These are phyloP conservation scores for Zea luxurians DNA, from an alignment of 176 grass and related monocot genomes.

Conservation along the genomic window DNA sequence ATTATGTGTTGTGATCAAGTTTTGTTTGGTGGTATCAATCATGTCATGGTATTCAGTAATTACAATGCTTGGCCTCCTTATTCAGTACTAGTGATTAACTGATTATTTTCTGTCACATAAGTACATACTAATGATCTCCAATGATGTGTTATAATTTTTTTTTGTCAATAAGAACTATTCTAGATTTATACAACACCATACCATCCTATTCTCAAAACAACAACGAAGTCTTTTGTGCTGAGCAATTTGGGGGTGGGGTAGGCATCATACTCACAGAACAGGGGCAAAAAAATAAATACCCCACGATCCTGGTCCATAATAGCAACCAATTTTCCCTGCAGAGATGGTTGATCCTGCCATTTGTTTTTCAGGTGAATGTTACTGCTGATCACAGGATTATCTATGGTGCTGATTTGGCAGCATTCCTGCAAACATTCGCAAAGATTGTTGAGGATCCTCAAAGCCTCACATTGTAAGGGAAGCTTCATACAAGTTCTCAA, in stretches of 20 bases:
- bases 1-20: neutral
- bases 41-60: neutral
- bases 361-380: slow-evolving; percentile 77
- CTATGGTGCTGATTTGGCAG: slow-evolving; percentile 88
- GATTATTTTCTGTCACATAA: neutral
- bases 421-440: slow-evolving; percentile 90
- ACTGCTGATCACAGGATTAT: slow-evolving; percentile 96
- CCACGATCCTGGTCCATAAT: neutral
- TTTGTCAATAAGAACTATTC: neutral
- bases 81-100: neutral
- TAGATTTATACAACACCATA: neutral
- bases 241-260: neutral
- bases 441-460: slow-evolving; percentile 83
- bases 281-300: neutral
- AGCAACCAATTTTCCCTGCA: neutral
- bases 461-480: slow-evolving; percentile 61
- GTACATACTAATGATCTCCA: neutral
- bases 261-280: neutral
- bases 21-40: neutral
- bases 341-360: neutral
- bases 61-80: neutral
- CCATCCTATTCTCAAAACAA: neutral
- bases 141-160: neutral
- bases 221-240: neutral
- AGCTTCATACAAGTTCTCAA: neutral